A percentile compares a stretch with the other conserved stretches of the same genome.
These are phyloP conservation scores for Hygrophorus russula DNA, from an alignment of 768 basidiomycete genomes.

Conservation along the genomic window DNA sequence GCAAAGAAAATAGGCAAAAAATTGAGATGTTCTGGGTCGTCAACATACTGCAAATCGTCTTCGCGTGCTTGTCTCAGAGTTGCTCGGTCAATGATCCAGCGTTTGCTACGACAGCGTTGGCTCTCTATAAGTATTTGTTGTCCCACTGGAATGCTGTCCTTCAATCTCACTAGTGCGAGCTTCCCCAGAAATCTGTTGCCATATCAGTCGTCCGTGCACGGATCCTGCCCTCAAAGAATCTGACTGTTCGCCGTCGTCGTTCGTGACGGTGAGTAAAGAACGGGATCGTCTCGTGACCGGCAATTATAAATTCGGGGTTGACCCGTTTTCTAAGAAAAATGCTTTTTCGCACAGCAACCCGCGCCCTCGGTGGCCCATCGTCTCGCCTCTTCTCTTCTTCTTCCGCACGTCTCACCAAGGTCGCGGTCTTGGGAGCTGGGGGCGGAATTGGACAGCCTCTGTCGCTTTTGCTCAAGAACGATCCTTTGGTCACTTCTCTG, in stretches of 20 bases:
- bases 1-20: conserved; percentile 86
- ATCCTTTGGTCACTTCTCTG: conserved; percentile 80
- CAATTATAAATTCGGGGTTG: no score
- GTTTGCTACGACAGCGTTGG: conserved; percentile 46
- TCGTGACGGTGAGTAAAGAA: not conserved
- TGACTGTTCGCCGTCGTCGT: no score
- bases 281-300: no score
- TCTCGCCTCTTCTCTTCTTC: conserved; percentile 71
- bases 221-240: no score
- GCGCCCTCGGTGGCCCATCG: conserved; percentile 39
- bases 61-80: conserved; percentile 63
- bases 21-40: conserved; percentile 64
- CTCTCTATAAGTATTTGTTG: not conserved
- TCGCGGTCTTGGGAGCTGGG: conserved; percentile 94
- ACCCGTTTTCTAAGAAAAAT: conserved; percentile 25
- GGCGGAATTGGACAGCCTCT: conserved; percentile 99
- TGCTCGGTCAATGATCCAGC: conserved; percentile 83
- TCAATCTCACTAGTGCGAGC: conserved; percentile 69
- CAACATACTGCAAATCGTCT: conserved; percentile 71
- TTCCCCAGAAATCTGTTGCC: conserved; percentile 90
- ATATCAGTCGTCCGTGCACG: conserved; percentile 25
- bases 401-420: conserved; percentile 65
- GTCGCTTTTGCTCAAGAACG: conserved; percentile 85
- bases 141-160: conserved; percentile 14
- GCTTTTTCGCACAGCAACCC: conserved; percentile 56